A percentile compares a stretch with the other conserved stretches of the same genome.
These are phyloP conservation scores for Aciculosporium take DNA, from an alignment of 2,329 filamentous ascomycete species.

Conservation along the genomic window DNA sequence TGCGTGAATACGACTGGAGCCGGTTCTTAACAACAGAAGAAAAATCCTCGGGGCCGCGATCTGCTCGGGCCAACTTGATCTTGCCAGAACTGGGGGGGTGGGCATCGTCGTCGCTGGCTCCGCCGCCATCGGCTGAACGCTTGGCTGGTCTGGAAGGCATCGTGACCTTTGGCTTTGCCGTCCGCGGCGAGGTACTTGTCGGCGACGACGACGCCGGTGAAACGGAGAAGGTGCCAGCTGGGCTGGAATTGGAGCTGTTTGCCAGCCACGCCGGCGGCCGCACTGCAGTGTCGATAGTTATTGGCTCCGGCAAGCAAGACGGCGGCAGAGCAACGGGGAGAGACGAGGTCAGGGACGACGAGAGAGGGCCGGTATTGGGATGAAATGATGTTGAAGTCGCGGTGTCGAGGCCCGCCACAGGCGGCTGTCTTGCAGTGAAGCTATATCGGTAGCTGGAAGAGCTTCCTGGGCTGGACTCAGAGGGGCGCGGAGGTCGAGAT, in stretches of 20 bases:
- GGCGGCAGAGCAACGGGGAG: neutral
- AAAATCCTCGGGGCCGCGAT: conserved; percentile 35
- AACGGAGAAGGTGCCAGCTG: conserved; percentile 6
- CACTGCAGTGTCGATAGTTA: neutral
- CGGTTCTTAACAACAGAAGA: conserved; percentile 42
- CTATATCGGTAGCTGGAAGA: conserved; percentile 3
- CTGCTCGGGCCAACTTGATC: conserved; percentile 34
- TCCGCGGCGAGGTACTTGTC: conserved; percentile 6
- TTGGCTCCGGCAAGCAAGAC: neutral
- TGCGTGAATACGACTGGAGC: conserved; percentile 43
- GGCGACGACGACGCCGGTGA: conserved; percentile 7
- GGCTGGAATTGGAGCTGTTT: conserved; percentile 5
- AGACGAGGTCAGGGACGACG: neutral
- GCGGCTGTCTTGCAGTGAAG: neutral
- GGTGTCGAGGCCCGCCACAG: neutral
- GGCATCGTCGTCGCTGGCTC: conserved; percentile 18
- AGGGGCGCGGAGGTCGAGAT: conserved; percentile 1
- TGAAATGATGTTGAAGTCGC: neutral
- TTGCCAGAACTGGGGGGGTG: conserved; percentile 17
- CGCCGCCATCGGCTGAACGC: conserved; percentile 24
- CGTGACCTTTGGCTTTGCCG: conserved; percentile 5
- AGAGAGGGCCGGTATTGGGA: neutral
- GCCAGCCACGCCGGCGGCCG: neutral
- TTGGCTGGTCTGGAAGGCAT: conserved; percentile 14
- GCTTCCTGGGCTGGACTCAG: neutral